These are phyloP conservation scores for Beauveria brongniartii DNA, from an alignment of 2,329 filamentous ascomycete species.

Conservation along the genomic window DNA sequence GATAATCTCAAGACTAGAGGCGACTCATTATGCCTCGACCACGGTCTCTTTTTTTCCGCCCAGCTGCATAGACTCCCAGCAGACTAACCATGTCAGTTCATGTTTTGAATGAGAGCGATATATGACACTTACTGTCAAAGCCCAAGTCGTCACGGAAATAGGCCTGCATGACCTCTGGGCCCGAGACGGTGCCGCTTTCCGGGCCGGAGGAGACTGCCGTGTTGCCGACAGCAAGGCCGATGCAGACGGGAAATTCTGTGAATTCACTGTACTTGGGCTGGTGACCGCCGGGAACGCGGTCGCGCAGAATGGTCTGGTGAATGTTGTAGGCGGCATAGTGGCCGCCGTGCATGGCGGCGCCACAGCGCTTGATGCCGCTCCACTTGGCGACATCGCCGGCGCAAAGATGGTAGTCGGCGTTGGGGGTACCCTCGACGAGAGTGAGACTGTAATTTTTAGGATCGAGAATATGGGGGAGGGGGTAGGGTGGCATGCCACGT, in stretches of 20 bases:
- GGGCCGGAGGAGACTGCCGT: constrained; percentile 57
- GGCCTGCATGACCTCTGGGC: constrained; percentile 52
- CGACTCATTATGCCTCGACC: neutral
- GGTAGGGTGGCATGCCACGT: constrained; percentile 10
- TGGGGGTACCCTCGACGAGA: constrained; percentile 46
- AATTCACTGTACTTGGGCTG: constrained; percentile 41
- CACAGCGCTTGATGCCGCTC: constrained; percentile 74
- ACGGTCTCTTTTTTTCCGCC: constrained; percentile 24
- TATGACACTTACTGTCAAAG: constrained; percentile 46
- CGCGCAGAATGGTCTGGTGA: constrained; percentile 49
- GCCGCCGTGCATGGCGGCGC: constrained; percentile 67
- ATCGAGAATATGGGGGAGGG: constrained; percentile 7
- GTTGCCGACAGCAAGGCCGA: constrained; percentile 63
- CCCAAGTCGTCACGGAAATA: constrained; percentile 65
- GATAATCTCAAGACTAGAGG: neutral
- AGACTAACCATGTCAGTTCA: constrained; percentile 31
- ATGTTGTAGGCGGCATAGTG: constrained; percentile 59
- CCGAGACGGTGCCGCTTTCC: constrained; percentile 46
- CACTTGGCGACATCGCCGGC: constrained; percentile 62
- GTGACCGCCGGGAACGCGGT: constrained; percentile 24
- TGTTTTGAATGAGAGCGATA: neutral
- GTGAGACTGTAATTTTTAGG: constrained; percentile 34
- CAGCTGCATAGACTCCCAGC: constrained; percentile 46
- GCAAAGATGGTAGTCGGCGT: constrained; percentile 56
- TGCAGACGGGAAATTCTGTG: constrained; percentile 52